A percentile compares a stretch with the other conserved stretches of the same genome.
Conservation (phyloP, 2,329 filamentous ascomycete species). For the Cladosporium sp. region DNA sequence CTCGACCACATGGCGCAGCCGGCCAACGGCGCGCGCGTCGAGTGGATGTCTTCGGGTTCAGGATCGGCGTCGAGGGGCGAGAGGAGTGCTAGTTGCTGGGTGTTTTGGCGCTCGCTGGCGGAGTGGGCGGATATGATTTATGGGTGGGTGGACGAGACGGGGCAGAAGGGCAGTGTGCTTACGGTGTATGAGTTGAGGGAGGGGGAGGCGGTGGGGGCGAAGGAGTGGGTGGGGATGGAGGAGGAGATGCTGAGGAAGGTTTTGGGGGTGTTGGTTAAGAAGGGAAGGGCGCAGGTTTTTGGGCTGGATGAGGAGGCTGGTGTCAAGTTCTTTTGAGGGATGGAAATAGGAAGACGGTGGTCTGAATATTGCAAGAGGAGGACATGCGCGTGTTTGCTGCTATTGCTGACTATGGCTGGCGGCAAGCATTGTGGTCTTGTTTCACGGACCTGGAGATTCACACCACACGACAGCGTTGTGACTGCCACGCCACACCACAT, state of each 20-base stretch:
- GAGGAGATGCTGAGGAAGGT: constrained; percentile 76
- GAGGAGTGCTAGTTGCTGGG: constrained; percentile 63
- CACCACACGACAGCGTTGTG: not conserved
- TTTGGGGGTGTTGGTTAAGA: constrained; percentile 79
- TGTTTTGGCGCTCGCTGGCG: constrained; percentile 84
- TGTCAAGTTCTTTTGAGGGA: constrained; percentile 88
- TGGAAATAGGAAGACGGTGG: not conserved
- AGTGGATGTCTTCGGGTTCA: constrained; percentile 58
- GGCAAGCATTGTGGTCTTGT: not conserved
- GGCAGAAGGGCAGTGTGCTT: constrained; percentile 82
- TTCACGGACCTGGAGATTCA: not conserved
- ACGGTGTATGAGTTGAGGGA: constrained; percentile 90
- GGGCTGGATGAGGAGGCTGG: constrained; percentile 84
- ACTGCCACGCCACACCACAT: not conserved
- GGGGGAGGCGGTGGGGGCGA: constrained; percentile 71
- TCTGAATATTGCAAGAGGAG: not conserved
- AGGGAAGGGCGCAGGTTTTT: constrained; percentile 91
- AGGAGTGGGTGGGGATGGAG: constrained; percentile 62
- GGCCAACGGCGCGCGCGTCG: constrained; percentile 55
- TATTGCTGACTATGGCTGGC: not conserved
- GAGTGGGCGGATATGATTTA: constrained; percentile 85
- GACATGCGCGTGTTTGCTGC: not conserved
- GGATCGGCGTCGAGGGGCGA: constrained; percentile 26
- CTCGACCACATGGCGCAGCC: constrained; percentile 58
- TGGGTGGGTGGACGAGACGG: constrained; percentile 81